Evolutionary conservation across 2,329 filamentous ascomycete genomes (phyloP).

Genomic region (Trichophaea hybrida): DNA sequence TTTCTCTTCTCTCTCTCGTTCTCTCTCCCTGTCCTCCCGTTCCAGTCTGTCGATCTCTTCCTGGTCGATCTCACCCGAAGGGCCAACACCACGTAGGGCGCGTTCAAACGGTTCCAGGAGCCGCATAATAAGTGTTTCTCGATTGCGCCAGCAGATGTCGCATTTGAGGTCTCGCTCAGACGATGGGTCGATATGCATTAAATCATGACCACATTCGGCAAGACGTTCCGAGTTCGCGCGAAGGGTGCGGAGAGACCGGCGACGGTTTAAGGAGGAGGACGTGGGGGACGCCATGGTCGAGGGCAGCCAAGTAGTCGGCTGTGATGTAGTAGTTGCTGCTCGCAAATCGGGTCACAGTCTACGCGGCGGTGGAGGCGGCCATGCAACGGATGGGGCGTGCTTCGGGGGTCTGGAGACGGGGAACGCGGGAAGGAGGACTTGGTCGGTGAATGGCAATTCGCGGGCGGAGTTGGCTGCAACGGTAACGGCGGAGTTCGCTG

Average conservation of each 20-base stretch:
- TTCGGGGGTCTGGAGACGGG: background rate
- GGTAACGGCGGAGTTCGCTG: background rate
- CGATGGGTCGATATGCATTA: conserved; percentile 10
- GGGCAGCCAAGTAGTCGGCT: background rate
- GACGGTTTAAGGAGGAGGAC: background rate
- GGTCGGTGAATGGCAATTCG: background rate
- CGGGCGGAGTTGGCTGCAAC: background rate
- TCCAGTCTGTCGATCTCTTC: background rate
- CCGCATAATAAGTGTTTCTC: conserved; percentile 20
- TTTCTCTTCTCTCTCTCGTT: background rate
- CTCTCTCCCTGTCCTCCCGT: background rate
- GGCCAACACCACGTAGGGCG: conserved; percentile 6
- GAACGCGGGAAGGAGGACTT: background rate
- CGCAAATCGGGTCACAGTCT: background rate
- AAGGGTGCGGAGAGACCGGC: background rate
- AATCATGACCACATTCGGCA: conserved; percentile 24
- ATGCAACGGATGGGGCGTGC: background rate
- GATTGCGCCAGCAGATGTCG: conserved; percentile 18
- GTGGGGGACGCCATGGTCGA: background rate
- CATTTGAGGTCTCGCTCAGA: conserved; percentile 20
- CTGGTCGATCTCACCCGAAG: background rate
- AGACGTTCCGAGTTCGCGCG: conserved; percentile 14
- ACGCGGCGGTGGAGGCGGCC: background rate
- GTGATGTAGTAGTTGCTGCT: background rate
- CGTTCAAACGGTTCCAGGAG: conserved; percentile 20